These are phyloP conservation scores for Phanerochaete carnosa DNA, from an alignment of 768 basidiomycete genomes.

Conservation along the genomic window DNA sequence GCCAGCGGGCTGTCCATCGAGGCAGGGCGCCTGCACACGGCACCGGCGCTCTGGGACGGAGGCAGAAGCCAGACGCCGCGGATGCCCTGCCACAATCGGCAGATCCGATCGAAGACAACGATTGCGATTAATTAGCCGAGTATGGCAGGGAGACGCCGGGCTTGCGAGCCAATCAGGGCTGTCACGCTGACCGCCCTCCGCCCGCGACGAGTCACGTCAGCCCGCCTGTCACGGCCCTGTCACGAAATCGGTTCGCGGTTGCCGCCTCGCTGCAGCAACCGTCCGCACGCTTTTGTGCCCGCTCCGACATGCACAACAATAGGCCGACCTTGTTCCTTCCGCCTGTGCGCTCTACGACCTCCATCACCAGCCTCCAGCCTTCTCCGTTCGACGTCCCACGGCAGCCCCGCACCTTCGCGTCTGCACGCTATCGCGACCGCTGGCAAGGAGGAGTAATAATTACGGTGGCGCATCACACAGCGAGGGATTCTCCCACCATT, in stretches of 20 bases:
- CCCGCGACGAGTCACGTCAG: background rate
- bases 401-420: background rate
- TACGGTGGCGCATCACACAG: background rate
- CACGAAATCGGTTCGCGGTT: background rate
- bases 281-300: constrained; percentile 5
- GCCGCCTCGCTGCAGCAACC: constrained; percentile 5
- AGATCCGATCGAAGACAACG: constrained; percentile 2
- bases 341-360: background rate
- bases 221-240: constrained; percentile 7
- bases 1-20: background rate
- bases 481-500: background rate
- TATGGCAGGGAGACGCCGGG: background rate
- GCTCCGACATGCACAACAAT: background rate
- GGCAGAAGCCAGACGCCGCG: background rate
- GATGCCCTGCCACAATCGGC: constrained; percentile 4
- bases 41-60: background rate
- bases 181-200: background rate
- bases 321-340: background rate
- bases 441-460: background rate
- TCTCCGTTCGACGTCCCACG: background rate
- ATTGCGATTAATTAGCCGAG: background rate
- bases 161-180: background rate
- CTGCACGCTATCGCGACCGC: background rate
- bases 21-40: background rate
- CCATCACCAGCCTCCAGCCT: background rate